These are phyloP conservation scores for Neopestalotiopsis sp. DNA, from an alignment of 2,329 filamentous ascomycete species.

Conservation along the genomic window DNA sequence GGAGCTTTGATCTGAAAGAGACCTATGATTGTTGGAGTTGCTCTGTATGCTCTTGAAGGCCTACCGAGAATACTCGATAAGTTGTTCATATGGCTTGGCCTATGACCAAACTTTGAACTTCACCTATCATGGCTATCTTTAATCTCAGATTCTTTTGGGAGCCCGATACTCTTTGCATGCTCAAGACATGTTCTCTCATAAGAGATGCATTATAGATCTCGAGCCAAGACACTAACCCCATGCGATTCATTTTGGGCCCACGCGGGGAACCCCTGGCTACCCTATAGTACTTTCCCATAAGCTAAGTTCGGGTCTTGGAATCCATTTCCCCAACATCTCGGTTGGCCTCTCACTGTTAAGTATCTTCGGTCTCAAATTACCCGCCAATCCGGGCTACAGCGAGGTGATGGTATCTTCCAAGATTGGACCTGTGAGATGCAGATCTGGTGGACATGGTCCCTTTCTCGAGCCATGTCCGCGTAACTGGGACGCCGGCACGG, in stretches of 20 bases:
- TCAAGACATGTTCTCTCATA: not conserved
- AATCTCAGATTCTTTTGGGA: no score
- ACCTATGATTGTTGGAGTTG: not conserved
- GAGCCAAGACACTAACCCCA: not conserved
- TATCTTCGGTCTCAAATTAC: conserved; percentile 12
- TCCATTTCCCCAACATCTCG: not conserved
- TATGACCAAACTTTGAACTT: no score
- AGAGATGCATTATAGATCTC: not conserved
- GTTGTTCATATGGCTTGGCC: no score
- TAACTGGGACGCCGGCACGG: not conserved
- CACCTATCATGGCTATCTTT: no score
- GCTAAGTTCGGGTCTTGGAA: not conserved
- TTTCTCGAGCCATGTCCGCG: not conserved
- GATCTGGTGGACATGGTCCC: not conserved
- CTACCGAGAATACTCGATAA: no score
- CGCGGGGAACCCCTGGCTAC: not conserved
- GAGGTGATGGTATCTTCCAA: not conserved
- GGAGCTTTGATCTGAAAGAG: not conserved
- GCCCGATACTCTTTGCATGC: no score
- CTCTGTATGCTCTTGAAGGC: not conserved
- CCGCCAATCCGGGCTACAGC: conserved; percentile 12
- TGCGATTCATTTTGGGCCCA: not conserved
- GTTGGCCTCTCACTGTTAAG: not conserved
- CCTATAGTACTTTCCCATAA: not conserved
- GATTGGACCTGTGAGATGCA: not conserved